Percentiles rank a stretch among this genome's conserved stretches.
Evolutionary conservation across 192 early-diverging fungal genomes (phyloP).

Genomic region (Coemansia furcata): DNA sequence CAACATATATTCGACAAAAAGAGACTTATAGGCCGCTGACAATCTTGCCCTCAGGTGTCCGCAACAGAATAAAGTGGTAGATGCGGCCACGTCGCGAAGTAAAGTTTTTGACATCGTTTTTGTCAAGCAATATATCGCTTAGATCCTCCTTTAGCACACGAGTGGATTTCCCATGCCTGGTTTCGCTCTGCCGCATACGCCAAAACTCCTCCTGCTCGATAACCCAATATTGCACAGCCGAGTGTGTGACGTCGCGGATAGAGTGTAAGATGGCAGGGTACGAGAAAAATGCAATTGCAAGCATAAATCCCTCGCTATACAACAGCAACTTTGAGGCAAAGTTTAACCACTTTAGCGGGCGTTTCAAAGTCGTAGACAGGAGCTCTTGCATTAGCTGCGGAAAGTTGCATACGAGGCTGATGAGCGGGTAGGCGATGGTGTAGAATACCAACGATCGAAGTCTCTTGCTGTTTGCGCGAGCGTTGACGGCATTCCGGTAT

Average conservation of each 20-base stretch:
- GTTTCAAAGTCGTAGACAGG: constrained; percentile 22
- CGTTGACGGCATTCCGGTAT: constrained; percentile 43
- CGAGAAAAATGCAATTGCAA: constrained; percentile 37
- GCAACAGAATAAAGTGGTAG: constrained; percentile 33
- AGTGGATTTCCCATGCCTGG: not conserved
- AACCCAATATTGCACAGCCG: constrained; percentile 49
- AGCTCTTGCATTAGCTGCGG: constrained; percentile 41
- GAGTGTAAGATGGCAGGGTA: constrained; percentile 50
- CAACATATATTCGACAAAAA: too few relatives aligned
- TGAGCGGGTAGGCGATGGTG: constrained; percentile 45
- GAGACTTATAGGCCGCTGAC: constrained; percentile 3
- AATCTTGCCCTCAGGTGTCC: constrained; percentile 43
- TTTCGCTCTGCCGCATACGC: constrained; percentile 22
- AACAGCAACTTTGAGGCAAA: constrained; percentile 19
- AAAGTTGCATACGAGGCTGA: constrained; percentile 46
- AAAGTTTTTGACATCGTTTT: constrained; percentile 29
- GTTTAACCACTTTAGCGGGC: constrained; percentile 11
- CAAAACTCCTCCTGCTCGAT: constrained; percentile 53
- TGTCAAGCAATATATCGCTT: constrained; percentile 15
- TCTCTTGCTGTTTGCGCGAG: constrained; percentile 48
- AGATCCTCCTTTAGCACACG: not conserved
- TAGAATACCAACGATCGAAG: constrained; percentile 49
- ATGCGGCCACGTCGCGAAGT: constrained; percentile 32
- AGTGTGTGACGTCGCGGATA: constrained; percentile 38
- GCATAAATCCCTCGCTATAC: constrained; percentile 40